Evolutionary conservation across 805 yeast species (phyloP), one percentile per base, ranked within the genome.

Genomic region (Cyberlindnera saturnus): DNA sequence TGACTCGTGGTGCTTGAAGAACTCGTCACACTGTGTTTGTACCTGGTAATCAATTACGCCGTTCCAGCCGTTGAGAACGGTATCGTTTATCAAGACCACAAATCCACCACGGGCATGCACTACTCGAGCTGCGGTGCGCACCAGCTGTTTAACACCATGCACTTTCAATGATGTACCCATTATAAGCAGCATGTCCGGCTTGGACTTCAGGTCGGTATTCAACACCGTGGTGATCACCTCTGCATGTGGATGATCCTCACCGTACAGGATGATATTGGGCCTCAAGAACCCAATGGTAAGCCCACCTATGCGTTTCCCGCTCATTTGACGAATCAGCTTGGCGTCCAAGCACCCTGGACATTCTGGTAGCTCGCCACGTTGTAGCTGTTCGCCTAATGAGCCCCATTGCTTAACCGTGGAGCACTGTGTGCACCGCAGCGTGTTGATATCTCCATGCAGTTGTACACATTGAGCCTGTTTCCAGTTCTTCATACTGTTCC

Each of bases 161-260:
- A 91, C 98, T 64, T 81, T 86, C 34, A 93, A 69, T 5, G 96
- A 87, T 0, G 99, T 93, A 0, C 99, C 99, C 75, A 87, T 81
- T 10, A 91, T 84, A n/a, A 91, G 64, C 38, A 93, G 70, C 47
- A 86, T 60, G 57, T 89, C 96, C 0, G 97, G 96, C 46, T 68
- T 72, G 35, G 75, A 67, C 46, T 67, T 17, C 45, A 87, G 57
- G 64, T 91, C 98, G 17, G 74, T 69, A 39, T 69, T 73, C 33
- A 86, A 64, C 7, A 89, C 88, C 38, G 71, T 73, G 3, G 95
- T 84, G 34, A 91, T 79, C n/a, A 71, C 65, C 47, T 87, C 96
- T 5, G 89, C 80, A 48, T 79, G 78, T 1, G 96, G 96, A 62
- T 91, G 98, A 55, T 89, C 82, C 59, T 91, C 98, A 2, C 97